phyloP scores from a whole-genome alignment of 768 basidiomycete species.

The Suillus brevipes region DNA sequence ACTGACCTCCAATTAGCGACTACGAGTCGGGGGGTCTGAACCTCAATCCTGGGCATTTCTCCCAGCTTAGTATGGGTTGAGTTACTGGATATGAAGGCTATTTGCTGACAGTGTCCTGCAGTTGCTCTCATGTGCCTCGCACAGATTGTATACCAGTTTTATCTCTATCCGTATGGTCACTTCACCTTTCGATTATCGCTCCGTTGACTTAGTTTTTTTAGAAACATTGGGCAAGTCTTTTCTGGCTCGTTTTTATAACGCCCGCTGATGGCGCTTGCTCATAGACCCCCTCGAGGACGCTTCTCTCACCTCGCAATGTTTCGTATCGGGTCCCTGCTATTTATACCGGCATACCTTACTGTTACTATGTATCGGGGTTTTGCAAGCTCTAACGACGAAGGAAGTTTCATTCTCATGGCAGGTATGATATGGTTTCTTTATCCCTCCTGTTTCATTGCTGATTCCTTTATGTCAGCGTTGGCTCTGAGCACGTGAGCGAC shows the following conservation, averaged over 20 bases:
- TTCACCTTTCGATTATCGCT: not conserved
- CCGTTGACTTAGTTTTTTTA: slow-evolving; percentile 22
- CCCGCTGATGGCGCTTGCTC: slow-evolving; percentile 15
- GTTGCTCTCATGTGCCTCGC: slow-evolving; percentile 93
- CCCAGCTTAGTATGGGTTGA: slow-evolving; percentile 74
- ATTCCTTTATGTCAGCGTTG: slow-evolving; percentile 47
- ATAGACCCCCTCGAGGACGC: slow-evolving; percentile 75
- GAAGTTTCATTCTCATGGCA: slow-evolving; percentile 79
- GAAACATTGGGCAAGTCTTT: slow-evolving; percentile 61
- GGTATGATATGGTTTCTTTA: slow-evolving; percentile 44
- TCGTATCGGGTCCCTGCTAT: slow-evolving; percentile 80
- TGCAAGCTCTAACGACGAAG: slow-evolving; percentile 66
- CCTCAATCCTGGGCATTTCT: slow-evolving; percentile 88
- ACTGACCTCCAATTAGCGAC: slow-evolving; percentile 46
- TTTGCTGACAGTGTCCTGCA: slow-evolving; percentile 31
- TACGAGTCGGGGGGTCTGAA: slow-evolving; percentile 88
- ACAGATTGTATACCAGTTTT: slow-evolving; percentile 90
- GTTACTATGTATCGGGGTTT: slow-evolving; percentile 74
- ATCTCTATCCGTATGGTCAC: slow-evolving; percentile 76
- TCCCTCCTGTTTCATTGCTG: slow-evolving; percentile 9
- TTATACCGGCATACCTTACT: slow-evolving; percentile 87
- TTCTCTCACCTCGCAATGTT: slow-evolving; percentile 90
- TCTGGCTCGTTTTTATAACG: not conserved
- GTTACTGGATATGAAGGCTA: slow-evolving; percentile 6
- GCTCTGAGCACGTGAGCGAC: slow-evolving; percentile 76